phyloP scores from a whole-genome alignment of 306 rosid genomes.

The Herpetospermum pedunculosum region DNA sequence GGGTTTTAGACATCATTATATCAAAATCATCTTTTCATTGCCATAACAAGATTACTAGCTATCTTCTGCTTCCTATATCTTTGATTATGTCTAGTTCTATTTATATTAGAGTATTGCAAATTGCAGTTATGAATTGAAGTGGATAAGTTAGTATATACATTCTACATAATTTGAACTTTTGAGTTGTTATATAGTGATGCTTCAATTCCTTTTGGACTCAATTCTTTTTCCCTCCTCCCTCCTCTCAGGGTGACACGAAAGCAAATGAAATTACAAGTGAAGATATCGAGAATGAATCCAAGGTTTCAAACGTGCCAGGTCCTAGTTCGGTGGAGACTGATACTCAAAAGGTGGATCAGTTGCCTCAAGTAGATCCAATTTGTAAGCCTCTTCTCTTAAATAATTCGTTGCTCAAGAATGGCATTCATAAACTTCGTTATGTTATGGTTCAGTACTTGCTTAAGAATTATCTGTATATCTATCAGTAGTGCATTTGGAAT shows the following conservation, averaged over 20 bases:
- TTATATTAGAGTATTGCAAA: not conserved
- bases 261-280: constrained; percentile 36
- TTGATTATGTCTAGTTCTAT: not conserved
- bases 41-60: not conserved
- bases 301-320: constrained; percentile 26
- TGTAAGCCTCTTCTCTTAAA: constrained; percentile 31
- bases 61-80: not conserved
- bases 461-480: not conserved
- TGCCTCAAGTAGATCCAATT: constrained; percentile 52
- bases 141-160: not conserved
- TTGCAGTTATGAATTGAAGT: not conserved
- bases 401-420: constrained; percentile 8
- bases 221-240: constrained; percentile 10
- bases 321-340: constrained; percentile 35
- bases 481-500: not conserved
- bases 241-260: constrained; percentile 53
- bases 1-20: not conserved
- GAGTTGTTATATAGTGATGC: not conserved
- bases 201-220: constrained; percentile 18
- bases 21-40: not conserved
- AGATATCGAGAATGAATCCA: constrained; percentile 44
- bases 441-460: not conserved
- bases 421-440: not conserved
- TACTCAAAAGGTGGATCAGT: constrained; percentile 37
- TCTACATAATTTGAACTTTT: constrained; percentile 1